Conservation (phyloP, 2,329 filamentous ascomycete genomes). For the Paraphoma sp. region DNA sequence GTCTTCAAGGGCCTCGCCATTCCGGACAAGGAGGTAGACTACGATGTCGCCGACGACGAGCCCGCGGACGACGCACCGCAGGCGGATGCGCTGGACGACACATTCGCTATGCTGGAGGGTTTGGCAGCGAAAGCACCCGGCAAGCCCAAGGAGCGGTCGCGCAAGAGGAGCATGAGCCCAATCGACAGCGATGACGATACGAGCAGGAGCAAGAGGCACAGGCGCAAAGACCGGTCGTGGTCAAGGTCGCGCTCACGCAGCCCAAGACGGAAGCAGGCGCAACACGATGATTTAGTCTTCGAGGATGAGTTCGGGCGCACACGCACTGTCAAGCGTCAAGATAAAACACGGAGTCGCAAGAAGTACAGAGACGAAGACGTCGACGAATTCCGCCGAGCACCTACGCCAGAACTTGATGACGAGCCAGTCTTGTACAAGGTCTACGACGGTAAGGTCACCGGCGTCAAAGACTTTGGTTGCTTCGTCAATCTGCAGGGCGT, state of each 20-base stretch:
- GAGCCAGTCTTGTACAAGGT: conserved; percentile 82
- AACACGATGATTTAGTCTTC: conserved; percentile 60
- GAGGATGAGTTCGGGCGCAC: conserved; percentile 66
- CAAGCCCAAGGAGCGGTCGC: conserved; percentile 55
- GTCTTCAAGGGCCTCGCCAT: conserved; percentile 91
- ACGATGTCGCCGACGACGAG: conserved; percentile 57
- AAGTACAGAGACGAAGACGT: conserved; percentile 52
- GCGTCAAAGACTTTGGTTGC: conserved; percentile 92
- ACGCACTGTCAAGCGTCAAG: conserved; percentile 49
- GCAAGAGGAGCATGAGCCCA: conserved; percentile 68
- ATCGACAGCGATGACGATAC: conserved; percentile 53
- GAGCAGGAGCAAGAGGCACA: conserved; percentile 52
- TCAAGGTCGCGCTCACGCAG: conserved; percentile 63
- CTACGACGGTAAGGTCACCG: conserved; percentile 88
- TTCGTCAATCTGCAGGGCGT: conserved; percentile 94
- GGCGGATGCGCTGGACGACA: conserved; percentile 84
- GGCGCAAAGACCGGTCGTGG: conserved; percentile 56
- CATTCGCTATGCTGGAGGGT: conserved; percentile 87
- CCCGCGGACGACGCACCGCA: conserved; percentile 48
- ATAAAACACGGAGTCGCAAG: conserved; percentile 49
- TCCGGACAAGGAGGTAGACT: conserved; percentile 73
- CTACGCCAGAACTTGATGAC: conserved; percentile 80
- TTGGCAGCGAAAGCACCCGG: conserved; percentile 63
- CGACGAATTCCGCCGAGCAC: conserved; percentile 69
- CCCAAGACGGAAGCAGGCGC: conserved; percentile 50